Conservation (phyloP, 805 yeast species). For the Spathaspora hagerdaliae region DNA sequence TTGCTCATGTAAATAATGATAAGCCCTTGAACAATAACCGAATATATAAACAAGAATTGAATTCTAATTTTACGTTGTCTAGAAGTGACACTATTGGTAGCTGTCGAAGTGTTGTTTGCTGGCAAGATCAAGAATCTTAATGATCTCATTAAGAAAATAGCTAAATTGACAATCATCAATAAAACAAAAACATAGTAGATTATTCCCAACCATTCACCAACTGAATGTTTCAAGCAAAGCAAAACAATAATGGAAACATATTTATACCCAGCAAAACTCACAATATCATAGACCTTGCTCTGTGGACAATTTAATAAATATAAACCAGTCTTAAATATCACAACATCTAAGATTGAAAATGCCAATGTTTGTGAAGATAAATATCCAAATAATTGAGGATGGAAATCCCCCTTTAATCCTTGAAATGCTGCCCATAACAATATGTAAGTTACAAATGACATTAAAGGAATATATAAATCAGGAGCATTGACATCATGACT, state of each 20-base stretch:
- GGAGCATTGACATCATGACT: constrained; percentile 89
- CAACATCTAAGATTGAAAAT: constrained; percentile 70
- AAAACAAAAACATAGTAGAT: constrained; percentile 32
- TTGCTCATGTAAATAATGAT: constrained; percentile 67
- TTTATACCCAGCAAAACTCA: constrained; percentile 91
- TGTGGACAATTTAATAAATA: constrained; percentile 72
- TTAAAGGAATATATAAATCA: constrained; percentile 90
- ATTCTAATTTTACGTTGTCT: constrained; percentile 76
- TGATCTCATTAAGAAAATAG: constrained; percentile 64
- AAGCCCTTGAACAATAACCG: constrained; percentile 74
- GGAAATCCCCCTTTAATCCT: constrained; percentile 86
- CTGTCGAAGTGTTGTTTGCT: constrained; percentile 16
- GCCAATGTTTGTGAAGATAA: constrained; percentile 85
- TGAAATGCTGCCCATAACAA: constrained; percentile 77
- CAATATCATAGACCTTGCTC: constrained; percentile 65
- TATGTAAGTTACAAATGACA: constrained; percentile 88
- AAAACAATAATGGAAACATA: constrained; percentile 74
- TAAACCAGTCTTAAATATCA: constrained; percentile 73
- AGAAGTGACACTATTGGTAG: constrained; percentile 54
- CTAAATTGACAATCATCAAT: constrained; percentile 42
- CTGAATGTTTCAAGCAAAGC: constrained; percentile 48
- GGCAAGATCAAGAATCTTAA: constrained; percentile 67
- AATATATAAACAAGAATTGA: constrained; percentile 80
- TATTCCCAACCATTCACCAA: constrained; percentile 26
- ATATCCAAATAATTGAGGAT: constrained; percentile 87